Evolutionary conservation across 2,329 filamentous ascomycete species (phyloP).

Genomic region (Botrytis fabae): DNA sequence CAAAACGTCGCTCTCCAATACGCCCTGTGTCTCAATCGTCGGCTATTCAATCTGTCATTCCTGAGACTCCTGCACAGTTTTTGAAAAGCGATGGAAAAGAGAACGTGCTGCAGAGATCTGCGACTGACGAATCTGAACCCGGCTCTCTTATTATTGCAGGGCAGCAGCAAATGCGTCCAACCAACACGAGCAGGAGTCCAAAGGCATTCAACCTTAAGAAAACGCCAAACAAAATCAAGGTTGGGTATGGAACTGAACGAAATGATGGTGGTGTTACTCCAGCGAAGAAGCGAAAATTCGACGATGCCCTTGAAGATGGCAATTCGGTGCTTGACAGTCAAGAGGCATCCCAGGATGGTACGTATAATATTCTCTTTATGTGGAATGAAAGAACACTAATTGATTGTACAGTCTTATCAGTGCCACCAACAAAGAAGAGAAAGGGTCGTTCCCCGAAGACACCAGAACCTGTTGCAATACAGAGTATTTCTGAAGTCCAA

Average conservation of each 20-base stretch:
- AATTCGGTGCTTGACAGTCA: conserved; percentile 34
- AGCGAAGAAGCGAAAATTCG: conserved; percentile 32
- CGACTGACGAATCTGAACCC: conserved; percentile 27
- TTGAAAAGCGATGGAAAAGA: not conserved
- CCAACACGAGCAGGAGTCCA: not conserved
- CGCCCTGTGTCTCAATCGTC: conserved; percentile 22
- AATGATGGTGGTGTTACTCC: not conserved
- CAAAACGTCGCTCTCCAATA: not conserved
- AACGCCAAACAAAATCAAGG: not conserved
- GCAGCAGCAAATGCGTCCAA: not conserved
- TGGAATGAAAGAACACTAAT: not conserved
- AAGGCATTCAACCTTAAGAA: not conserved
- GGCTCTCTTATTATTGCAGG: conserved; percentile 32
- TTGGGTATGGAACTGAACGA: not conserved
- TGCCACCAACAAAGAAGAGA: conserved; percentile 26
- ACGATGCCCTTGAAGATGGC: conserved; percentile 23
- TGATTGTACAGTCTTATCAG: not conserved
- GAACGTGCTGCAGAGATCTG: not conserved
- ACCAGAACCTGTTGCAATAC: not conserved
- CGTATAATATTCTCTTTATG: not conserved
- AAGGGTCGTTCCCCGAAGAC: conserved; percentile 23
- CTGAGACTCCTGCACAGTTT: conserved; percentile 34
- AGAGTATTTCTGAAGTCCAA: not conserved
- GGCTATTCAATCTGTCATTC: conserved; percentile 33
- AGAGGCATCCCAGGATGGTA: conserved; percentile 24